Base-by-base conservation (phyloP, 192 early-diverging fungal species). In the Radiomyces spectabilis region DNA sequence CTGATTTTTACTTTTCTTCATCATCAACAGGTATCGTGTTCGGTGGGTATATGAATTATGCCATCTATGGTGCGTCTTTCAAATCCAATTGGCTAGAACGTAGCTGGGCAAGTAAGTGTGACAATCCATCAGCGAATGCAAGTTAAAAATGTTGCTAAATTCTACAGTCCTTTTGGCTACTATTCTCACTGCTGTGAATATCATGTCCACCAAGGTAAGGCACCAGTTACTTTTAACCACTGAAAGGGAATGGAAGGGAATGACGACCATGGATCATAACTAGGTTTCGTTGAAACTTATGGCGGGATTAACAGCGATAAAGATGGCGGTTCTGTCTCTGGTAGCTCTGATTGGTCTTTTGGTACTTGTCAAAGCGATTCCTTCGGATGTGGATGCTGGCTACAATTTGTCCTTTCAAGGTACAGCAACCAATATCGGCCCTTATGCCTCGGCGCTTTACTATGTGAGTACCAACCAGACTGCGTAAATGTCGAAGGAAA, bases 1-100 rank as follows among this genome's bases (percentile, higher is more conserved):
- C n/a, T n/a, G n/a, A n/a, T n/a, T n/a, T n/a, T n/a, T n/a, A n/a
- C n/a, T n/a, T n/a, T n/a, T n/a, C n/a, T n/a, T n/a, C n/a, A n/a
- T n/a, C n/a, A n/a, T n/a, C n/a, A n/a, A n/a, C n/a, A 53, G 52
- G 54, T 22, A 61, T 61, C 32, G 63, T 65, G 1, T 65, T 65
- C 37, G 63, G 63, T 15, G 50, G 52, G 4, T 54, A 65, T 41
- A 38, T 65, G 15, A 53, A 54, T 29, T 57, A 54, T 52, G 46
- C 63, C 3, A 25, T 65, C 3, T 59, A 53, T 42, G 51, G 57
- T 0, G 29, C 43, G 3, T 12, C 32, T 12, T 54, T 47, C 35
- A 39, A 61, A 29, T 33, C 59, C 2, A 4, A 24, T 54, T 50
- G 59, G 59, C 41, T 35, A 33, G 63, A 52, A 7, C 51, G 63